These are phyloP conservation scores for Metschnikowia continentalis DNA, from an alignment of 805 yeast genomes.

Conservation along the genomic window DNA sequence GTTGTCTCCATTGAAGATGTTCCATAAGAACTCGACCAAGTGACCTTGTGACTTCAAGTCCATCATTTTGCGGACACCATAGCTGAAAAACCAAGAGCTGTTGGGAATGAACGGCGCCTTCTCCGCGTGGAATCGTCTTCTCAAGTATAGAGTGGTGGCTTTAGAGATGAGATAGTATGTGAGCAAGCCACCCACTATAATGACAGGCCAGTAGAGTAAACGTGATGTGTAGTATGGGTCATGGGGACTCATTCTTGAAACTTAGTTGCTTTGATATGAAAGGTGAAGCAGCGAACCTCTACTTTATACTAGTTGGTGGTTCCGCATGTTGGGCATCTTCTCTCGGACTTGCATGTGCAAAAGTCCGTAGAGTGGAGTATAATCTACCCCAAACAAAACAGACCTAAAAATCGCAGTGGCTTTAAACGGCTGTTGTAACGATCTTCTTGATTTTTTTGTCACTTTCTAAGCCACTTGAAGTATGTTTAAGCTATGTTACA, in stretches of 20 bases:
- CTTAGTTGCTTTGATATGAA: too few relatives aligned
- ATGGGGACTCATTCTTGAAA: neutral
- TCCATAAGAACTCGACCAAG: conserved; percentile 8
- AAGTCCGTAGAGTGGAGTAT: neutral
- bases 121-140: neutral
- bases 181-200: neutral
- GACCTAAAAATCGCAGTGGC: neutral
- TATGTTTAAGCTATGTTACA: too few relatives aligned
- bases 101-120: conserved; percentile 1
- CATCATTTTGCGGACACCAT: conserved; percentile 1
- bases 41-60: conserved; percentile 6
- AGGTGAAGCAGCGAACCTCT: too few relatives aligned
- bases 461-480: too few relatives aligned
- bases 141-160: neutral
- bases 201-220: neutral
- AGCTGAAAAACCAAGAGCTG: neutral
- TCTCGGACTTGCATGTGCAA: neutral
- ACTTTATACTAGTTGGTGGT: neutral
- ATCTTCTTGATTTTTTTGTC: neutral
- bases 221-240: neutral
- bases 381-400: neutral
- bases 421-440: neutral
- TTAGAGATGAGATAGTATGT: neutral
- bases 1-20: conserved; percentile 6
- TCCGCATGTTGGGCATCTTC: neutral